These are phyloP conservation scores for Fusarium sp. DNA, from an alignment of 2,329 filamentous ascomycete species.

Conservation along the genomic window DNA sequence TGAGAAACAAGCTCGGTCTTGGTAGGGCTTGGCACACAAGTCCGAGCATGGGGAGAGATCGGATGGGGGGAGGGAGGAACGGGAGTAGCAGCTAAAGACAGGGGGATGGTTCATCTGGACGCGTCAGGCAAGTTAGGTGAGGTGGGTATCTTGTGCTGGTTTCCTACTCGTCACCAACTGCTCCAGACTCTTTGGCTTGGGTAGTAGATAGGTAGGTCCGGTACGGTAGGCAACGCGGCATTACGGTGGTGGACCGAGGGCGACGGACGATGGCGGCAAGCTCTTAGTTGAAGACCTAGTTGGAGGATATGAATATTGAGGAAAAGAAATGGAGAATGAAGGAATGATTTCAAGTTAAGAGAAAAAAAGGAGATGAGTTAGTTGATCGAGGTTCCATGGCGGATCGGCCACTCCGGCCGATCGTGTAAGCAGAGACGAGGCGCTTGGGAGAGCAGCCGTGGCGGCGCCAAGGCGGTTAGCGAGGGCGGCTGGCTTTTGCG, in stretches of 20 bases:
- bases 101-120: conserved; percentile 1
- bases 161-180: too few relatives aligned
- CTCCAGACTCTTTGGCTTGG: not conserved
- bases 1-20: conserved; percentile 13
- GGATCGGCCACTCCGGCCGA: too few relatives aligned
- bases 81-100: not conserved
- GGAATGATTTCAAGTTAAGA: not conserved
- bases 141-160: conserved; percentile 10
- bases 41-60: not conserved
- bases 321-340: too few relatives aligned
- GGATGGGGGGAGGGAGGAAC: not conserved
- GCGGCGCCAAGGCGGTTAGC: conserved; percentile 1
- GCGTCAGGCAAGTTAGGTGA: conserved; percentile 22
- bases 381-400: too few relatives aligned
- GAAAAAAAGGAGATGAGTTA: too few relatives aligned
- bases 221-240: not conserved
- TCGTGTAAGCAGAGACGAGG: too few relatives aligned
- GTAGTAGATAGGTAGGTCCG: conserved; percentile 25
- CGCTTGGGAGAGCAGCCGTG: not conserved
- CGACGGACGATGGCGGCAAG: conserved; percentile 9
- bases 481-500: not conserved
- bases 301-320: not conserved
- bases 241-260: not conserved
- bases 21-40: too few relatives aligned
- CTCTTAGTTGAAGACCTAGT: not conserved